Conservation (phyloP, 2,329 filamentous ascomycete genomes). For the Bipolaris gigantea region DNA sequence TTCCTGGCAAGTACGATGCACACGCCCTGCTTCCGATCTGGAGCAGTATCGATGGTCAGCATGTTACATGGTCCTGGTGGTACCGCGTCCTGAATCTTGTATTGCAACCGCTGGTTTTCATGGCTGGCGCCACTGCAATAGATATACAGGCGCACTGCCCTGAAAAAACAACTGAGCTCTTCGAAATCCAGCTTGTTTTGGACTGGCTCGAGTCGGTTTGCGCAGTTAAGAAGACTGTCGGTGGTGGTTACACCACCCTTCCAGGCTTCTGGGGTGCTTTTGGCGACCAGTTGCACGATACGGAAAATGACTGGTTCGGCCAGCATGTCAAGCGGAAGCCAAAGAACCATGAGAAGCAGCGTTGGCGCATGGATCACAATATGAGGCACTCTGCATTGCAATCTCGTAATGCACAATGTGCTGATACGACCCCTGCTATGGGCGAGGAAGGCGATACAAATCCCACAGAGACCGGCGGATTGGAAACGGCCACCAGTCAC, state of each 20-base stretch:
- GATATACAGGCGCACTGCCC: conserved; percentile 53
- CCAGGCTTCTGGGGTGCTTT: conserved; percentile 38
- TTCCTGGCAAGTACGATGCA: conserved; percentile 28
- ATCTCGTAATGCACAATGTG: not conserved
- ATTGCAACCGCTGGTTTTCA: conserved; percentile 63
- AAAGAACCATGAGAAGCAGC: conserved; percentile 22
- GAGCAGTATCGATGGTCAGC: conserved; percentile 67
- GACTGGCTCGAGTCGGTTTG: conserved; percentile 33
- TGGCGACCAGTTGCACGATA: conserved; percentile 33
- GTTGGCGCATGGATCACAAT: conserved; percentile 31
- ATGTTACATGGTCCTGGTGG: conserved; percentile 63
- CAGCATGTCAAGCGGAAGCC: conserved; percentile 33
- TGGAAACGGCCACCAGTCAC: conserved; percentile 5
- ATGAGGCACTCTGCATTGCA: conserved; percentile 21
- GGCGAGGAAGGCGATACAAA: not conserved
- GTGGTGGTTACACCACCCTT: conserved; percentile 27
- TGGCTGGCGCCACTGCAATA: conserved; percentile 59
- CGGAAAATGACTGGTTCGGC: conserved; percentile 37
- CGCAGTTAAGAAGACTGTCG: conserved; percentile 24
- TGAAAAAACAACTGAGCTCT: conserved; percentile 31
- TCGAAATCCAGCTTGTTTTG: conserved; percentile 39
- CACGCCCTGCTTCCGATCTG: conserved; percentile 66
- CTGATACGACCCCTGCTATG: not conserved
- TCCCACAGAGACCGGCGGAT: not conserved
- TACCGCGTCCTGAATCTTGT: conserved; percentile 64